Evolutionary conservation across 345 rosid genomes (phyloP).

Genomic region (Mangifera indica): DNA sequence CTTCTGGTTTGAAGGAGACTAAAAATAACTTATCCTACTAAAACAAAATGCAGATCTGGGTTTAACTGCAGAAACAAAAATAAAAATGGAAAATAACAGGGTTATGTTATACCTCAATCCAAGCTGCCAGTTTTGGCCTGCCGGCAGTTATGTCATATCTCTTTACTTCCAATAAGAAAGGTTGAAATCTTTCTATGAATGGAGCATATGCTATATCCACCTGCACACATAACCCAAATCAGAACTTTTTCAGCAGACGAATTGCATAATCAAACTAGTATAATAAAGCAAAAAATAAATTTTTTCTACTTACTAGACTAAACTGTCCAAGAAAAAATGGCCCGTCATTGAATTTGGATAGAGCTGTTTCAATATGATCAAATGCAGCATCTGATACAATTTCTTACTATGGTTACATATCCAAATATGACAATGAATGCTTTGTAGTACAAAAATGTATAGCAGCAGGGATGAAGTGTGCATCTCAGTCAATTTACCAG

Average conservation of each 20-base stretch:
- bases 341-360: slow-evolving; percentile 64
- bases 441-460: neutral
- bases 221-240: slow-evolving; percentile 28
- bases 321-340: slow-evolving; percentile 79
- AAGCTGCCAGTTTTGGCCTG: slow-evolving; percentile 67
- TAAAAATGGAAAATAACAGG: neutral
- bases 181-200: slow-evolving; percentile 61
- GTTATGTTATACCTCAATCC: slow-evolving; percentile 61
- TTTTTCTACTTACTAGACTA: slow-evolving; percentile 48
- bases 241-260: neutral
- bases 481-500: slow-evolving; percentile 29
- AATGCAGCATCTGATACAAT: slow-evolving; percentile 54
- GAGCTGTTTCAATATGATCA: slow-evolving; percentile 66
- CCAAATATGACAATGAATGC: neutral
- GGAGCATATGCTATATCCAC: slow-evolving; percentile 80
- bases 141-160: slow-evolving; percentile 56
- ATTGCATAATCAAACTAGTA: neutral
- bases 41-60: neutral
- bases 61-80: neutral
- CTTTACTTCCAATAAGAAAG: slow-evolving; percentile 51
- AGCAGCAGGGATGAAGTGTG: neutral
- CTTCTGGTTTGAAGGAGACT: neutral
- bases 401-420: neutral
- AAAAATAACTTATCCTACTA: neutral
- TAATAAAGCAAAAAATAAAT: neutral